Conservation (phyloP, 495 filamentous ascomycete genomes). For the Cairneyella variabilis region DNA sequence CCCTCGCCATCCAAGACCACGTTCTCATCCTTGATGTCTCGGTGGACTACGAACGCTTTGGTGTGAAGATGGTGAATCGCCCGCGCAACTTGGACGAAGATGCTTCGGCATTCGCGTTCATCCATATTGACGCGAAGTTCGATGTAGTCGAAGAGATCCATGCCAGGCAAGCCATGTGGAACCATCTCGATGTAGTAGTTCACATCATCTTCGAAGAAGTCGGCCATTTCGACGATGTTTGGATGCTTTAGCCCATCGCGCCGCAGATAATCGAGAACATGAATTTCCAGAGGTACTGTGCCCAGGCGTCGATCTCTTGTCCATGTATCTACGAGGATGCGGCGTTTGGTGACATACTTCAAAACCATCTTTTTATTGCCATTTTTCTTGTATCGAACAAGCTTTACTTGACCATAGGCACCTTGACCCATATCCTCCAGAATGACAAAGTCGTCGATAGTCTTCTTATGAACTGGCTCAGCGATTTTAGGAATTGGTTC, state of each 20-base stretch:
- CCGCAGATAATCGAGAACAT: slow-evolving; percentile 91
- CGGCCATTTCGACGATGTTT: slow-evolving; percentile 97
- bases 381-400: slow-evolving; percentile 81
- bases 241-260: slow-evolving; percentile 83
- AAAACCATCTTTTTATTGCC: slow-evolving; percentile 80
- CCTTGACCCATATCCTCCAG: slow-evolving; percentile 99
- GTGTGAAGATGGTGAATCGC: slow-evolving; percentile 90
- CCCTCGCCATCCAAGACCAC: slow-evolving; percentile 94
- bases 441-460: slow-evolving; percentile 85
- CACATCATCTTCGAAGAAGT: slow-evolving; percentile 96
- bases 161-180: slow-evolving; percentile 91
- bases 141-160: slow-evolving; percentile 99
- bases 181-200: slow-evolving; percentile 99
- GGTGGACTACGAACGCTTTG: slow-evolving; percentile 88
- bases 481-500: slow-evolving; percentile 16
- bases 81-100: slow-evolving; percentile 87
- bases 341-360: slow-evolving; percentile 96
- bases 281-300: slow-evolving; percentile 97
- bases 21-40: slow-evolving; percentile 99
- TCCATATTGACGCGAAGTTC: slow-evolving; percentile 96
- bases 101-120: slow-evolving; percentile 86
- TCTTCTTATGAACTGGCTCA: slow-evolving; percentile 55
- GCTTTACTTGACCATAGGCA: slow-evolving; percentile 95
- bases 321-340: slow-evolving; percentile 98
- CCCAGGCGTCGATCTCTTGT: slow-evolving; percentile 89